Evolutionary conservation across 352 stramenopile species (phyloP).

Genomic region (Phytophthora melonis): DNA sequence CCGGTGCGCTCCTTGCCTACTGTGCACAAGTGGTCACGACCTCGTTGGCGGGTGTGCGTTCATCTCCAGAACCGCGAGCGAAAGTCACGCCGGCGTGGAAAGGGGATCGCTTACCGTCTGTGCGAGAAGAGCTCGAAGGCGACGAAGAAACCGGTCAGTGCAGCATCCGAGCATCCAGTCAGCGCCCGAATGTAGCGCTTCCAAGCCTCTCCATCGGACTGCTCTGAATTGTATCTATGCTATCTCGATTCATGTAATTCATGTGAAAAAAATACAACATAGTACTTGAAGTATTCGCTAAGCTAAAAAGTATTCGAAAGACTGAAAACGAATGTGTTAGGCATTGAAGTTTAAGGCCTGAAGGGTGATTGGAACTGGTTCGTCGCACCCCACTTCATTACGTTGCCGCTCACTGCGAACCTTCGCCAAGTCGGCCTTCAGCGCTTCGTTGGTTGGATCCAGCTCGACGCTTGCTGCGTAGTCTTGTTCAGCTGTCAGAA

Average conservation of each 20-base stretch:
- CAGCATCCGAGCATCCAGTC: background rate
- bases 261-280: background rate
- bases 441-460: conserved; percentile 61
- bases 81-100: conserved; percentile 55
- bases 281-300: background rate
- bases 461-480: conserved; percentile 67
- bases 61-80: conserved; percentile 26
- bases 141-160: conserved; percentile 39
- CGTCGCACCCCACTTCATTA: background rate
- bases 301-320: background rate
- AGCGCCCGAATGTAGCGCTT: conserved; percentile 22
- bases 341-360: conserved; percentile 15
- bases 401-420: conserved; percentile 41
- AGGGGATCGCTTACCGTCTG: conserved; percentile 16
- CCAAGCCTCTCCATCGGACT: conserved; percentile 39
- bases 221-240: conserved; percentile 25
- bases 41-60: conserved; percentile 26
- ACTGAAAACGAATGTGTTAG: background rate
- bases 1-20: conserved; percentile 46
- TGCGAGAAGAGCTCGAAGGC: conserved; percentile 21
- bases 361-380: conserved; percentile 13
- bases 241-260: background rate
- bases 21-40: conserved; percentile 53
- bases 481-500: conserved; percentile 56
- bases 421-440: conserved; percentile 56